Conservation (phyloP, 1,284 basidiomycete genomes). For the Hemileia vastatrix region DNA sequence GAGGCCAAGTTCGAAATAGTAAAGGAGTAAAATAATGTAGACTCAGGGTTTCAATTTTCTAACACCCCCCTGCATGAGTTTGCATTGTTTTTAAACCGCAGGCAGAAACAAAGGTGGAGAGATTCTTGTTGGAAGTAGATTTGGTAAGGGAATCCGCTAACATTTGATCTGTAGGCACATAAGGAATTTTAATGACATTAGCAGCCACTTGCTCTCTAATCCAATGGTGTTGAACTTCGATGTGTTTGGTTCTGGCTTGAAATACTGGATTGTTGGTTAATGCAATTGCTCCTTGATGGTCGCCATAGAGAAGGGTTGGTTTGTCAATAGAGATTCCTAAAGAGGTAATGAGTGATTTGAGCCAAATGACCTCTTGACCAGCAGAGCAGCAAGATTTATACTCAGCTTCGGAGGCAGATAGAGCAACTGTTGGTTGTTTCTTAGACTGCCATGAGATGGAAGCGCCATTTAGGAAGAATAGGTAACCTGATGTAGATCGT, state of each 20-base stretch:
- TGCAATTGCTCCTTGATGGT: no score
- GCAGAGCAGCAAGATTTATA: slow-evolving; percentile 50
- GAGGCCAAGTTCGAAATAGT: no score
- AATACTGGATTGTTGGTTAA: slow-evolving; percentile 27
- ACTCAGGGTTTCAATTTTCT: no score
- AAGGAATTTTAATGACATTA: no score
- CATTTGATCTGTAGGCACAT: neutral
- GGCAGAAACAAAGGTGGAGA: no score
- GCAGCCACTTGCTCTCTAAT: neutral
- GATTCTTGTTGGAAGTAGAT: no score
- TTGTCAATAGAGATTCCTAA: no score
- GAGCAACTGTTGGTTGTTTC: slow-evolving; percentile 45
- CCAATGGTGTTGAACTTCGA: neutral
- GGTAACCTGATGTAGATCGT: slow-evolving; percentile 46
- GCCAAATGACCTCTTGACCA: slow-evolving; percentile 46
- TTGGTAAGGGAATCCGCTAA: neutral
- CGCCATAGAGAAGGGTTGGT: no score
- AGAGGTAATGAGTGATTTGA: slow-evolving; percentile 38
- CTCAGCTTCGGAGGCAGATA: slow-evolving; percentile 48
- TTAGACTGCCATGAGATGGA: slow-evolving; percentile 47
- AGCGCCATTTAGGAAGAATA: slow-evolving; percentile 39
- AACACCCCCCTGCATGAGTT: no score
- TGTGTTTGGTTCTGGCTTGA: neutral
- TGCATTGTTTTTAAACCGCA: no score
- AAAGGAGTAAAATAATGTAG: no score